Percentiles rank a stretch among this genome's conserved stretches.
Evolutionary conservation across 305 asterid species (phyloP).

Genomic region (Fraxinus ornus): DNA sequence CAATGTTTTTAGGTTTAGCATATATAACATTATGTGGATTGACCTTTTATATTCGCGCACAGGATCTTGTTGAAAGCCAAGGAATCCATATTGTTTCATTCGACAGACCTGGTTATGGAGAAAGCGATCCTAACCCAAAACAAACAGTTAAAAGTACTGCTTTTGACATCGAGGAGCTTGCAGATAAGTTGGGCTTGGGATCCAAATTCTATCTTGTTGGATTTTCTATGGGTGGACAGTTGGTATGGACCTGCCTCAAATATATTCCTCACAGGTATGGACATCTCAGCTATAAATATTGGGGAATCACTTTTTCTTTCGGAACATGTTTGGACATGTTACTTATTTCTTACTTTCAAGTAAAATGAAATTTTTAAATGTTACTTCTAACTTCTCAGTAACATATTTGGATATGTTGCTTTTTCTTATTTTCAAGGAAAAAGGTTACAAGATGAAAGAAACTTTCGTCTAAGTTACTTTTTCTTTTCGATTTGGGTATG

Average conservation of each 20-base stretch:
- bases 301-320: not conserved
- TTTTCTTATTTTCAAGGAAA: not conserved
- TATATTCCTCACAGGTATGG: constrained; percentile 88
- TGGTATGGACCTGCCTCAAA: constrained; percentile 76
- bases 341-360: not conserved
- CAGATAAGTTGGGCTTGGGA: constrained; percentile 74
- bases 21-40: not conserved
- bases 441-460: not conserved
- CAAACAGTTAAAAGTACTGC: constrained; percentile 51
- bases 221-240: constrained; percentile 84
- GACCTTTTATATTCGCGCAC: constrained; percentile 11
- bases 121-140: constrained; percentile 55
- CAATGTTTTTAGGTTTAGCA: not conserved
- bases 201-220: constrained; percentile 65
- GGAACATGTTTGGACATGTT: not conserved
- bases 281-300: not conserved
- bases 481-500: not conserved
- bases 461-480: not conserved
- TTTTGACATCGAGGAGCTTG: constrained; percentile 66
- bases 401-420: not conserved
- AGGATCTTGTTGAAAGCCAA: constrained; percentile 52
- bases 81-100: constrained; percentile 67
- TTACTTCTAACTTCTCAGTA: not conserved
- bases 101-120: constrained; percentile 88
- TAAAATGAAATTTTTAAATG: not conserved